Base-by-base conservation (phyloP, 768 basidiomycete genomes). In the Suillus occidentalis region DNA sequence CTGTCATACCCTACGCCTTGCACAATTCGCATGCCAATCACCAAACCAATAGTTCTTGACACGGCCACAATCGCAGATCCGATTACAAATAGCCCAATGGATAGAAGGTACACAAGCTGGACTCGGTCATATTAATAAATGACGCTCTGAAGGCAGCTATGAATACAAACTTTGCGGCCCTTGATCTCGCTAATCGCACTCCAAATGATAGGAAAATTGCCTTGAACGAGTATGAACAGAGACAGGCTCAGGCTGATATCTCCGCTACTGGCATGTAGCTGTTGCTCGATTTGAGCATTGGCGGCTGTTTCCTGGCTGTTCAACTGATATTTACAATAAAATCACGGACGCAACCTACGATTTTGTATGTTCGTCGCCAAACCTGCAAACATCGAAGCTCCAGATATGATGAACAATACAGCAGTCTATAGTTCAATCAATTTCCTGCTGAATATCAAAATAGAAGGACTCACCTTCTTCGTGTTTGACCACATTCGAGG, bases 171-270 rank as follows among this genome's bases (percentile, higher is more conserved):
- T 81, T 87, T 93, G 60, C 92, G 79, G 2, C 92, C 92, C 69
- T 86, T 87, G n/a, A 94, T 83, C 74, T 94, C 92, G 66, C 88
- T 89, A 34, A 92, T 76, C 0, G 87, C 83, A 49, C 82, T 84
- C 91, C 92, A 93, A 2, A 88, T 55, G 37, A 91, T 64, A 0
- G 92, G 92, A 61, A 86, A 77, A 22, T 79, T 68, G 3, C 92
- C 92, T 76, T 93, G 92, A 6, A 89, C 66, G 3, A 89, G 77
- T 65, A 92, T 87, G 76, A 90, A 93, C 22, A 90, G 63, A 0
- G 91, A 89, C 36, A 93, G 75, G 67, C 84, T 89, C 73, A 85
- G 80, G 63, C 90, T 89, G 63, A 94, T 87, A 50, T 89, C 82
- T 9, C 82, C 77, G 61, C 82, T 79, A 0, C 87, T 85, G 2